Percentiles rank a stretch among this genome's conserved stretches.
These are phyloP conservation scores for Talaromyces albobiverticillius DNA, from an alignment of 2,329 filamentous ascomycete species.

Conservation along the genomic window DNA sequence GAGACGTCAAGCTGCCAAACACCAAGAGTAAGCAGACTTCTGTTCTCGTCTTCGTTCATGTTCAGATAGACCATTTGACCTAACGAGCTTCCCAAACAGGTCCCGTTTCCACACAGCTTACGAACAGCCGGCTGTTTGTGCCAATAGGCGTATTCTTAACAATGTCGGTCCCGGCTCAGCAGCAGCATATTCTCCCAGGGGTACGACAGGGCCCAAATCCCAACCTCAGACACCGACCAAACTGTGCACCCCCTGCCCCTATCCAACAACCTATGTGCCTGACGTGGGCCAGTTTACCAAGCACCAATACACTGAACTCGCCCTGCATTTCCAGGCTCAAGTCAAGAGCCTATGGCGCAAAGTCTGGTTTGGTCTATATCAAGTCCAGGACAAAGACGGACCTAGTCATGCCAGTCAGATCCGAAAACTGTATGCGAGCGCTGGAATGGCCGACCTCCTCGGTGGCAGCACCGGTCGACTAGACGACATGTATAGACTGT, in stretches of 20 bases:
- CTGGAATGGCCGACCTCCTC: constrained; percentile 16
- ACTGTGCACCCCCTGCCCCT: constrained; percentile 1
- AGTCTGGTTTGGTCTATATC: constrained; percentile 23
- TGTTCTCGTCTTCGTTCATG: neutral
- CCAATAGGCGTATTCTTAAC: neutral
- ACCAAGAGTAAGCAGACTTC: neutral
- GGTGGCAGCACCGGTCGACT: neutral
- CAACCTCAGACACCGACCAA: neutral
- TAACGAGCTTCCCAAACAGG: neutral
- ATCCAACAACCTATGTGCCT: constrained; percentile 4
- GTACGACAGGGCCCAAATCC: neutral
- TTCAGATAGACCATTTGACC: neutral
- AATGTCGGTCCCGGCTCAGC: neutral
- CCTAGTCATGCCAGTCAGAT: constrained; percentile 18
- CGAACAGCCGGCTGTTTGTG: neutral
- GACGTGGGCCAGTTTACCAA: neutral
- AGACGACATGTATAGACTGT: neutral
- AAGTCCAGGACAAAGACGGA: constrained; percentile 17
- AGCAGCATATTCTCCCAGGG: neutral
- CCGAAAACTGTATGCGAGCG: constrained; percentile 19
- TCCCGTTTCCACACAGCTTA: neutral
- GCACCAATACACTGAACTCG: constrained; percentile 1
- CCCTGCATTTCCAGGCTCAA: neutral
- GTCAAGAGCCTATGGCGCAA: constrained; percentile 17
- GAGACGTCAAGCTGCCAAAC: neutral